A percentile compares a stretch with the other conserved stretches of the same genome.
These are phyloP conservation scores for Arabidopsis lyrata DNA, from an alignment of 441 rosid species.

Conservation along the genomic window DNA sequence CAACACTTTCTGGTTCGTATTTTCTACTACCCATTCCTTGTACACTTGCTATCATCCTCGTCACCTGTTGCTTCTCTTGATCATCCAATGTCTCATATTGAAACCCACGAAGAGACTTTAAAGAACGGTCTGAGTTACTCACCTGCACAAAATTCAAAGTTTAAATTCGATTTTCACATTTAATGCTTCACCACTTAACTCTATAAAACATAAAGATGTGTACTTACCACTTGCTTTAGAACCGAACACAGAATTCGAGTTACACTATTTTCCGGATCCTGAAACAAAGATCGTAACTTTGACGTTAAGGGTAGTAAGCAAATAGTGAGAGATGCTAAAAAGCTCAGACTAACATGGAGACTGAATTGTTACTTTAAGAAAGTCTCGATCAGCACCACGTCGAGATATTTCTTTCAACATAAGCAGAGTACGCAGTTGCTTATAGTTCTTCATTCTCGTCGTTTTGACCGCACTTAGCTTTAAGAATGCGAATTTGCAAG, in stretches of 20 bases:
- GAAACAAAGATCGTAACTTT: constrained; percentile 26
- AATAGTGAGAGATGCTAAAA: background rate
- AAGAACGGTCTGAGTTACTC: constrained; percentile 44
- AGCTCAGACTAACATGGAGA: constrained; percentile 28
- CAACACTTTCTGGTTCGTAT: constrained; percentile 38
- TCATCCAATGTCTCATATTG: constrained; percentile 46
- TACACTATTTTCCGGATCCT: constrained; percentile 51
- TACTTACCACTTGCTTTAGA: constrained; percentile 48
- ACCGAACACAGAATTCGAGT: constrained; percentile 50
- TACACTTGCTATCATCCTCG: constrained; percentile 40
- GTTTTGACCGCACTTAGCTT: constrained; percentile 47
- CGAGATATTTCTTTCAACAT: constrained; percentile 49
- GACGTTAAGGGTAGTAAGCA: background rate
- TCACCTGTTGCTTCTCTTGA: constrained; percentile 42
- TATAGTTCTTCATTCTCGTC: constrained; percentile 48
- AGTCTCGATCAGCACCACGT: constrained; percentile 51
- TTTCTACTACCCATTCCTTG: constrained; percentile 47
- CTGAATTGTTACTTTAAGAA: constrained; percentile 41
- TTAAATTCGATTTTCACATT: background rate
- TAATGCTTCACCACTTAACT: background rate
- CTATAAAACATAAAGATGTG: background rate
- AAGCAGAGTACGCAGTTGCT: constrained; percentile 48
- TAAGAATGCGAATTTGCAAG: constrained; percentile 50
- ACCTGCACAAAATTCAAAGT: constrained; percentile 32
- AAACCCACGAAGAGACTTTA: constrained; percentile 45